Evolutionary conservation across 257 asterid species (phyloP), one percentile per base, ranked within the genome.

Genomic region (Handroanthus guayacan): DNA sequence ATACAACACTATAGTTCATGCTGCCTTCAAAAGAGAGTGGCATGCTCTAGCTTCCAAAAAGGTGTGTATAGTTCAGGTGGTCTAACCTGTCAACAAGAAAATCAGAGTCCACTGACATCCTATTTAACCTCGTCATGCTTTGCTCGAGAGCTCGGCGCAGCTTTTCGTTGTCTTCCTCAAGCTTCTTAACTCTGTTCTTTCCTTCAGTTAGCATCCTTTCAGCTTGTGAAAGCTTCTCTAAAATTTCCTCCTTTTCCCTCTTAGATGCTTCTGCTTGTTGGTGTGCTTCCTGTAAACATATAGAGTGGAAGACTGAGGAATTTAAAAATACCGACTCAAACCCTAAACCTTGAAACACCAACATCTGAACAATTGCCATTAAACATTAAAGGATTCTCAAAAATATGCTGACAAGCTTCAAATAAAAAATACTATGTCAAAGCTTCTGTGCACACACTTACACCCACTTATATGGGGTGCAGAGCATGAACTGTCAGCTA

Each of bases 31-130:
- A 56, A 60, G 38, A 60, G 38, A 36, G 50, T 20, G 10, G 50
- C 58, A 12, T 20, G 14, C 10, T 44, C 52, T n/a, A 45, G 69
- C 58, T 54, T 16, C 64, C 16, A 70, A 56, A 37, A 5, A 55
- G 0, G 56, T 18, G 74, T 39, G 58, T 36, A 65, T 51, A 80
- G 51, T 56, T 62, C 55, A 61, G 17, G 74, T 31, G 16, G 64
- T 44, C 90, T 87, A 74, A 93, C 98, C 98, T 91, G 96, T 93
- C 98, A 68, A 95, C 99, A 69, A 90, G 94, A 82, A 87, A 91
- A 86, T 93, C 98, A 61, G 99, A 93, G 75, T 95, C 99, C 87
- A 91, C 88, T 0, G 99, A 95, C 99, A 95, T 95, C 92, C 99
- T 90, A 85, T 91, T 95, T 84, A 95, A 84, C 82, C 99, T 87